Evolutionary conservation across 2,329 filamentous ascomycete genomes (phyloP).

Genomic region (Chrysoporthe austroafricana): DNA sequence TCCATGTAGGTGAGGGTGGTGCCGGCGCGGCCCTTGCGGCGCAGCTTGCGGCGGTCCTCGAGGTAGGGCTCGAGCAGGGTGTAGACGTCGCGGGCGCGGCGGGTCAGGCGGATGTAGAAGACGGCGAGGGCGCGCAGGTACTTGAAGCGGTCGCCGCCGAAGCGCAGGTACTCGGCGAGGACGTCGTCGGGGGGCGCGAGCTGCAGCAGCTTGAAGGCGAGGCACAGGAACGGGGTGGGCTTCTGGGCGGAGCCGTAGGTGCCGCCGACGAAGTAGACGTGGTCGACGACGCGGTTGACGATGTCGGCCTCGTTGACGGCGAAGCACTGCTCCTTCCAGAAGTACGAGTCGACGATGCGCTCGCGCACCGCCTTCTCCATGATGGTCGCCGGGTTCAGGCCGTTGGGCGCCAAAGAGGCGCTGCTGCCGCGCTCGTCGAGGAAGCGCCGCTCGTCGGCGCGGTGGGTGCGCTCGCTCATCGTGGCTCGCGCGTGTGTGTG

Average conservation of each 20-base stretch:
- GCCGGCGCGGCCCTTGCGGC: slow-evolving; percentile 73
- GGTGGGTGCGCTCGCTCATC: slow-evolving; percentile 49
- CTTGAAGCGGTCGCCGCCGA: slow-evolving; percentile 76
- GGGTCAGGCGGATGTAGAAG: slow-evolving; percentile 91
- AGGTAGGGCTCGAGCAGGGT: slow-evolving; percentile 79
- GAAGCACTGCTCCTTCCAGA: slow-evolving; percentile 99
- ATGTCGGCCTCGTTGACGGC: slow-evolving; percentile 84
- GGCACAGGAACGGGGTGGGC: slow-evolving; percentile 89
- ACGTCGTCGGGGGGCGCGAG: slow-evolving; percentile 80
- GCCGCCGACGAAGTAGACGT: slow-evolving; percentile 82
- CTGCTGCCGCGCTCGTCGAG: slow-evolving; percentile 89
- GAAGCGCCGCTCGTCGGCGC: slow-evolving; percentile 79
- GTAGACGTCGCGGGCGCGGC: slow-evolving; percentile 81
- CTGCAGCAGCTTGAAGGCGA: slow-evolving; percentile 93
- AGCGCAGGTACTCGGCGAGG: slow-evolving; percentile 77
- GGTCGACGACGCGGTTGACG: slow-evolving; percentile 85
- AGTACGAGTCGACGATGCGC: slow-evolving; percentile 92
- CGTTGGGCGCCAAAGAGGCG: slow-evolving; percentile 76
- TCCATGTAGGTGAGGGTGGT: slow-evolving; percentile 82
- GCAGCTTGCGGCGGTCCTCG: slow-evolving; percentile 81
- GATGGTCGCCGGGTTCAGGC: slow-evolving; percentile 91
- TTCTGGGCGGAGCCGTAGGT: slow-evolving; percentile 84
- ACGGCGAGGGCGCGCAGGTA: slow-evolving; percentile 88
- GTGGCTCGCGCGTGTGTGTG: slow-evolving; percentile 21
- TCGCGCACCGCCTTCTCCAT: slow-evolving; percentile 96